Evolutionary conservation across 2,329 filamentous ascomycete species (phyloP), one percentile per base, ranked within the genome.

Genomic region (Cladophialophora bantiana): DNA sequence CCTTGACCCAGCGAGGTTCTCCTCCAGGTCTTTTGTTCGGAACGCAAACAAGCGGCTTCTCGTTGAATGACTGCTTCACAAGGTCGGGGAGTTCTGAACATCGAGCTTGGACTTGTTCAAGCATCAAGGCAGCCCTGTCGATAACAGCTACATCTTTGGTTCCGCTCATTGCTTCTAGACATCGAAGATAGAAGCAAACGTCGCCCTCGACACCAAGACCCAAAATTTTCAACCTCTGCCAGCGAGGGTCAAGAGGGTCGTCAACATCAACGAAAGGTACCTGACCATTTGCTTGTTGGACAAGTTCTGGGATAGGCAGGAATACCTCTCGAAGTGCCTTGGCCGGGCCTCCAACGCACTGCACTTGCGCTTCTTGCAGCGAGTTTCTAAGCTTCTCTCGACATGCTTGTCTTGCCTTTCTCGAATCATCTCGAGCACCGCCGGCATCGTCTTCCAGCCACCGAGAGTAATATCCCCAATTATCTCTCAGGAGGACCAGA

Each of bases 251-350:
- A 53, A 62, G 59, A 56, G 50, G 48, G 15, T 54, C 50, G 12
- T 40, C 48, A 20, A 55, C 50, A 26, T 62, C 59, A 31, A 62
- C 35, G 50, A 62, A 62, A 20, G 59, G 59, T 20, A 62, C 48
- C 54, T 55, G 59, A 31, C 59, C 59, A n/a, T 62, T 50, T n/a
- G 59, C 59, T 31, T 62, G 40, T 12, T 62, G 48, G 15, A 62
- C 50, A 20, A 62, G 59, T 36, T 62, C 59, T 31, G 59, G 50
- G 7, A 62, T 42, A 7, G 59, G 50, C 13, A 62, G 50, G 15
- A 62, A 62, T 4, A 55, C 59, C 12, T 62, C 59, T 15, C 50
- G 48, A 35, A 62, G 32, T 2, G 59, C 9, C 36, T 55, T 55
- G 9, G n/a, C 20, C n/a, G 13, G n/a, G 26, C 59, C 48, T 40